phyloP scores from a whole-genome alignment of 2,329 filamentous ascomycete species.

The Diaporthe citriasiana region DNA sequence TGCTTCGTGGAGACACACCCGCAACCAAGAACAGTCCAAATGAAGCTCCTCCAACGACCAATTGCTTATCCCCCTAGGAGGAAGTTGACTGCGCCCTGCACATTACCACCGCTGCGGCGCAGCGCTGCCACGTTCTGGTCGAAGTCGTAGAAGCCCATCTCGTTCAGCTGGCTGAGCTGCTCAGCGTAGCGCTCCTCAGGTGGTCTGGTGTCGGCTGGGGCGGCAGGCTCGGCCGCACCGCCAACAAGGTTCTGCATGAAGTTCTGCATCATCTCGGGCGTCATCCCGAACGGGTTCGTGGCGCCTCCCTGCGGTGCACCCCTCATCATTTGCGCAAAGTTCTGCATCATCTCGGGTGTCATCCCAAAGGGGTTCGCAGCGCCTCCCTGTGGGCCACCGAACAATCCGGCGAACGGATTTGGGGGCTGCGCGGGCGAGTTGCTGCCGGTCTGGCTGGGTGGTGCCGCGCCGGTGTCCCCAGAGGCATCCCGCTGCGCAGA shows the following conservation, averaged over 20 bases:
- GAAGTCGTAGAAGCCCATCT: conserved; percentile 99
- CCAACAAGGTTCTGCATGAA: conserved; percentile 55
- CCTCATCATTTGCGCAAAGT: conserved; percentile 66
- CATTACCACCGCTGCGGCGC: conserved; percentile 89
- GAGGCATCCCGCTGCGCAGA: conserved; percentile 45
- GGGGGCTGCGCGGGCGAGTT: conserved; percentile 58
- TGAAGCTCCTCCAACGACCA: background rate
- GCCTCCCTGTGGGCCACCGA: conserved; percentile 60
- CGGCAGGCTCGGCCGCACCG: conserved; percentile 55
- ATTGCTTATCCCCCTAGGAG: conserved; percentile 61
- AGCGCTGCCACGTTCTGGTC: conserved; percentile 92
- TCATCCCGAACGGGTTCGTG: conserved; percentile 61
- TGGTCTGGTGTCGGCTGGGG: conserved; percentile 84
- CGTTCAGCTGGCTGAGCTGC: conserved; percentile 92
- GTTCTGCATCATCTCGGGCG: conserved; percentile 69
- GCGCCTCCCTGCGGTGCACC: conserved; percentile 55
- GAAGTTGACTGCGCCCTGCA: conserved; percentile 90
- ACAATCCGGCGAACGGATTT: conserved; percentile 79
- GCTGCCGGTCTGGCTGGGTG: conserved; percentile 44
- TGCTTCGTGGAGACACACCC: conserved; percentile 17
- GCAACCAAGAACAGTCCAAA: conserved; percentile 8
- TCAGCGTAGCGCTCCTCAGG: conserved; percentile 94
- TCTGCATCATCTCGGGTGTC: conserved; percentile 69
- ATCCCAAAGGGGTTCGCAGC: conserved; percentile 59
- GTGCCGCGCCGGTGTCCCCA: conserved; percentile 45